Conservation (phyloP, 2,329 filamentous ascomycete genomes). For the Pseudogymnoascus sp. region DNA sequence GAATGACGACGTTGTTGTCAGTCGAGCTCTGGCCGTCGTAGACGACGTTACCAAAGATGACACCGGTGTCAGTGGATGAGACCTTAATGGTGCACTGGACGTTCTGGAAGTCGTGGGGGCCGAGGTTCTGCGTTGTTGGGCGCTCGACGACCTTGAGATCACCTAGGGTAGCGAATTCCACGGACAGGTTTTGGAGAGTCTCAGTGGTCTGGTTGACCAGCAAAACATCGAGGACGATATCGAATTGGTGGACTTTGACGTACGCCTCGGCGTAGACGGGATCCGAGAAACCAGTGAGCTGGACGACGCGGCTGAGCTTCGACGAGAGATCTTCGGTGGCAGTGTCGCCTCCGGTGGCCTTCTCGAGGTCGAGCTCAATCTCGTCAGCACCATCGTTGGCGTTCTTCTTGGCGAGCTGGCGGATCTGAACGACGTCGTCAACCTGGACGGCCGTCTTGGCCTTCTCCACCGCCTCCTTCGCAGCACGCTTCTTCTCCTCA, state of each 20-base stretch:
- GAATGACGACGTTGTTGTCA: constrained; percentile 92
- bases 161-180: constrained; percentile 96
- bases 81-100: constrained; percentile 99
- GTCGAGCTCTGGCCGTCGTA: constrained; percentile 91
- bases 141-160: constrained; percentile 97
- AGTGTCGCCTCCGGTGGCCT: constrained; percentile 84
- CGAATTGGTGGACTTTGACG: constrained; percentile 97
- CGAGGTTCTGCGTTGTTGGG: constrained; percentile 91
- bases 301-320: constrained; percentile 91
- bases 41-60: constrained; percentile 97
- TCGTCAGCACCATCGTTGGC: constrained; percentile 72
- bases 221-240: constrained; percentile 93
- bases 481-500: constrained; percentile 96
- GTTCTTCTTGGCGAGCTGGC: constrained; percentile 90
- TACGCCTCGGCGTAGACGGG: constrained; percentile 98
- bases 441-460: constrained; percentile 92
- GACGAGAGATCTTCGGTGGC: constrained; percentile 79
- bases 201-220: constrained; percentile 96
- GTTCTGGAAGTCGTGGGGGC: constrained; percentile 93
- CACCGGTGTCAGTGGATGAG: constrained; percentile 92
- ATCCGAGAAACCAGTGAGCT: constrained; percentile 96
- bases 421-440: constrained; percentile 87
- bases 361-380: constrained; percentile 82
- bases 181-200: constrained; percentile 91
- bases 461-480: constrained; percentile 85